Evolutionary conservation across 768 basidiomycete species (phyloP), one percentile per base, ranked within the genome.

Genomic region (Tulasnella sp.): DNA sequence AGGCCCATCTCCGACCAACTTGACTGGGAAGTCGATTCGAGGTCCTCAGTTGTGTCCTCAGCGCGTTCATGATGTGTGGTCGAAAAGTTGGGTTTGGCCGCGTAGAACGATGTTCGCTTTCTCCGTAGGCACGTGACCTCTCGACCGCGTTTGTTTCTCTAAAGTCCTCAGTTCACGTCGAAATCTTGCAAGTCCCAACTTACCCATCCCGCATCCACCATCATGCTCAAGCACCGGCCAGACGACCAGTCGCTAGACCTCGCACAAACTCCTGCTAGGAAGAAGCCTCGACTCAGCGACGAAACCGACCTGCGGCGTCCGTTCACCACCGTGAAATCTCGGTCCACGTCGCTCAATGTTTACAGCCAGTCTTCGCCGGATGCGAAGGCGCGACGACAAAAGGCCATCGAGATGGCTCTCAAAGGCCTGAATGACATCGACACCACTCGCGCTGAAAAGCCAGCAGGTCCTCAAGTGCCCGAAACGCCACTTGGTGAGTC

Each of bases 401-500:
- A 19, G 32, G 69, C 69, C 17, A 70, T 70, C 2, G 44, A 70
- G 37, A 70, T 70, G 69, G 69, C 69, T 52, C 37, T 70, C 5
- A 52, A 52, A 26, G 69, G 69, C 12, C 32, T 65, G 35, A 37
- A 3, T 34, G 64, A 40, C 16, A 35, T n/a, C 22, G 26, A 29
- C 26, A 59, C 26, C 52, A 4, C 52, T 22, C n/a, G n/a, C n/a
- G n/a, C n/a, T n/a, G n/a, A n/a, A n/a, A 59, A 59, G 52, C 52
- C 52, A 59, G 26, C 32, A 14, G 52, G 1, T 7, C 4, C 14
- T 29, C n/a, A 59, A 59, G 26, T 29, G 14, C 52, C 52, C 0
- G 52, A 59, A 26, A 22, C 52, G 22, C 14, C 52, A 22, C 16
- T 59, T 29, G 26, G 52, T 59, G 26, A 6, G 52, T 3, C 5